phyloP scores from a whole-genome alignment of 208 protist species.

The Wallacemonas sp. region DNA sequence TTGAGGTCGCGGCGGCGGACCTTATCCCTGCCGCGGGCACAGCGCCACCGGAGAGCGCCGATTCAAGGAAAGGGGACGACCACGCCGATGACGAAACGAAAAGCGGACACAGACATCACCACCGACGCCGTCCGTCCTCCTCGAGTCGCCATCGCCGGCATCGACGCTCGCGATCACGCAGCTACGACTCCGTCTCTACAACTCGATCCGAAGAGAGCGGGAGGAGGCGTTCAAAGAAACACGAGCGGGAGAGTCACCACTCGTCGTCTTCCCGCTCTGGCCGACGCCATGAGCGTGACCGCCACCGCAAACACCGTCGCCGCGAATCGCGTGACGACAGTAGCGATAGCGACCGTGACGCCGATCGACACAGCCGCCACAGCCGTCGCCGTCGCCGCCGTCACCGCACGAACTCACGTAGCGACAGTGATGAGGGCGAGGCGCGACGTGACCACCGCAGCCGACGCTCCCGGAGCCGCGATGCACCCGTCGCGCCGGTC shows the following conservation, averaged over 20 bases:
- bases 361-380: not conserved
- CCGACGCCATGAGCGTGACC: conserved; percentile 8
- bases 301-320: conserved; percentile 5
- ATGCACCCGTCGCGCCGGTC: conserved; percentile 9
- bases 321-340: conserved; percentile 1
- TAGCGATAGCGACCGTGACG: not conserved
- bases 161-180: no score
- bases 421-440: not conserved
- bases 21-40: no score
- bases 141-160: not conserved
- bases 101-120: no score
- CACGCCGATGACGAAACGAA: no score
- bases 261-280: no score
- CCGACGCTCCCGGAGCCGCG: not conserved
- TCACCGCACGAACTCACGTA: not conserved
- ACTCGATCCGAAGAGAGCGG: no score
- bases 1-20: not conserved
- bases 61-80: no score
- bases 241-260: no score
- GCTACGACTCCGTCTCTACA: no score
- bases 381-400: conserved; percentile 7
- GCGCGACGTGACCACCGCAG: not conserved
- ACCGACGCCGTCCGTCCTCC: no score
- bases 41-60: no score
- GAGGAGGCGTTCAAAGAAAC: no score